Evolutionary conservation across 352 stramenopile genomes (phyloP).

Genomic region (Phytopythium delawarense): DNA sequence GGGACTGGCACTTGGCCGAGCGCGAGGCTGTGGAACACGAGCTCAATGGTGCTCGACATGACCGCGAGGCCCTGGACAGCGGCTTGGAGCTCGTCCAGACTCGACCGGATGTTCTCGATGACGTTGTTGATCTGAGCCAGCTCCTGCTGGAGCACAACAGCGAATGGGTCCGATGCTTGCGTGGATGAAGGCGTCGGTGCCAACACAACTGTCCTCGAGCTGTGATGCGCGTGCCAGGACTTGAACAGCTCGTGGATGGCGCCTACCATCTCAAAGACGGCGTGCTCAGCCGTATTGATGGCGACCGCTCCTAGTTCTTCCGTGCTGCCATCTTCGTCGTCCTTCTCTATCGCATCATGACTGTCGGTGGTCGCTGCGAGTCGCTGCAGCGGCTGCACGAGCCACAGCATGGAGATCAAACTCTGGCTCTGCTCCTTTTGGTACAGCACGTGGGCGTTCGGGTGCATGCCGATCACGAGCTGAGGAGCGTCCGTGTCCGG

Average conservation of each 20-base stretch:
- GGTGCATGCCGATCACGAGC: constrained; percentile 75
- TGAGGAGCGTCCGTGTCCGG: constrained; percentile 49
- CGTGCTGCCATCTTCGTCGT: background rate
- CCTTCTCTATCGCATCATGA: background rate
- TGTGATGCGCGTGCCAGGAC: constrained; percentile 2
- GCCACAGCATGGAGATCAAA: constrained; percentile 30
- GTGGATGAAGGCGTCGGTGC: background rate
- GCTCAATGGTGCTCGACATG: constrained; percentile 57
- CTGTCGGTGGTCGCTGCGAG: background rate
- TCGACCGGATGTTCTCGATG: constrained; percentile 32
- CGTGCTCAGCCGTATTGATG: constrained; percentile 7
- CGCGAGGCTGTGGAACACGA: constrained; percentile 46
- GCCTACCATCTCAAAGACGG: constrained; percentile 13
- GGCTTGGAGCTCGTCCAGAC: constrained; percentile 41
- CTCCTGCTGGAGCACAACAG: constrained; percentile 66
- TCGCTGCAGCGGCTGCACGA: constrained; percentile 25
- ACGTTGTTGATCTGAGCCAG: constrained; percentile 44
- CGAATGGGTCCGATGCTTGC: constrained; percentile 36
- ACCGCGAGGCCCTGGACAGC: constrained; percentile 48
- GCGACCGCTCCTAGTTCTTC: background rate
- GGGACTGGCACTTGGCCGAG: constrained; percentile 48
- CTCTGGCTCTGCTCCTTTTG: constrained; percentile 51
- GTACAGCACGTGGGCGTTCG: constrained; percentile 72
- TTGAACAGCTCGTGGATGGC: constrained; percentile 25
- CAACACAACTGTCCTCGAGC: too few relatives aligned